Base-by-base conservation (phyloP, 176 grass and related monocot genomes). In the Microstegium vimineum region DNA sequence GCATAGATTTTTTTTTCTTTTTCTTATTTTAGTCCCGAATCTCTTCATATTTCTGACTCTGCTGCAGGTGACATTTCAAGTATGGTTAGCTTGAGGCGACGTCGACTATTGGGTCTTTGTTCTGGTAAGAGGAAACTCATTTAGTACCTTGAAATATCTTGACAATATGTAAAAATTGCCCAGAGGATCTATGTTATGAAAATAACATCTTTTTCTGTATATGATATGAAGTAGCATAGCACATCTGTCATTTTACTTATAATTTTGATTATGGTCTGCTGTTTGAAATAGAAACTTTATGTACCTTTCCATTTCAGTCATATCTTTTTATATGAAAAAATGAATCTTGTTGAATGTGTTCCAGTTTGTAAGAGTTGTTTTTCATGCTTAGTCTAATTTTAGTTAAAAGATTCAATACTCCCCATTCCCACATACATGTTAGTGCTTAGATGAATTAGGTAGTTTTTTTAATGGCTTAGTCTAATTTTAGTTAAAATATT, bases 61-160 rank as follows among this genome's bases (percentile, higher is more conserved):
- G 42, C 71, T 85, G 27, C 76, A 91, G 92, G 81, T 89, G 81
- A 74, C 77, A 90, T 60, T 89, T 74, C 27, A 89, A 90, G 46
- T 45, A 95, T 95, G 93, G 93, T 95, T 95, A 95, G 93, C 88
- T 86, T 95, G 82, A 90, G 93, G 85, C 88, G 90, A 60, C 83
- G 93, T 61, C 88, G 93, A 71, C 61, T 90, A 22, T 82, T 95
- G 75, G 87, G 86, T 32, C 75, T 92, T 74, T 90, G 83, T 89
- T 85, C 82, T 70, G 90, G 93, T 95, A 93, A 89, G 71, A 51
- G 60, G 74, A 64, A 64, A 69, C 66, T 79, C 31, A 63, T 66
- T 89, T 61, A 31, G 34, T 78, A 62, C 13, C 51, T 61, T 82
- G 4, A 61, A 78, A 57, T 10, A 62, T 81, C 31, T 71, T 76